Evolutionary conservation across 768 basidiomycete species (phyloP).

Genomic region (Rhizopogon roseolus): DNA sequence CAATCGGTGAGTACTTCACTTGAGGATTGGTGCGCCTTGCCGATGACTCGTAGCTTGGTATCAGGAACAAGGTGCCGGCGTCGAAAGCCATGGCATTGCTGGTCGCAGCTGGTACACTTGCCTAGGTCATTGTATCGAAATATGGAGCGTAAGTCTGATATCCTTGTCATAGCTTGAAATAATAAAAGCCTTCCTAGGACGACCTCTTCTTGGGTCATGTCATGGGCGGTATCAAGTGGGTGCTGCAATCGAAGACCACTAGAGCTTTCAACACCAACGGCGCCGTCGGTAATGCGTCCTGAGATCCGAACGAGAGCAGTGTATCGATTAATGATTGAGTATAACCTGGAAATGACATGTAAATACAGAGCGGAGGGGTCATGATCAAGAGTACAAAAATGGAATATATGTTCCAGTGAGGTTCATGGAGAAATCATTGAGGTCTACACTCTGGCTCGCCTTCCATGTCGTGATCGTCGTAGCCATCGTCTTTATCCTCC

Average conservation of each 20-base stretch:
- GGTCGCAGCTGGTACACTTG: slow-evolving; percentile 85
- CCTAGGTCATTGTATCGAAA: slow-evolving; percentile 74
- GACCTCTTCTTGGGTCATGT: slow-evolving; percentile 68
- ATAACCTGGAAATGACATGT: slow-evolving; percentile 17
- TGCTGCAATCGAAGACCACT: slow-evolving; percentile 65
- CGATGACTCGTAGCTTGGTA: slow-evolving; percentile 61
- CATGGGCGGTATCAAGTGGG: slow-evolving; percentile 72
- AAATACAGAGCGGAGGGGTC: slow-evolving; percentile 16
- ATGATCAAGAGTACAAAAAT: slow-evolving; percentile 11
- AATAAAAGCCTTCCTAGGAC: slow-evolving; percentile 38
- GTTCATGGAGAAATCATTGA: slow-evolving; percentile 34
- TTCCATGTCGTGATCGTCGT: slow-evolving; percentile 33
- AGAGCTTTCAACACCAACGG: slow-evolving; percentile 57
- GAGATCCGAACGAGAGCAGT: slow-evolving; percentile 2
- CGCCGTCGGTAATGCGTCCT: slow-evolving; percentile 46
- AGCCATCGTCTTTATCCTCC: slow-evolving; percentile 66
- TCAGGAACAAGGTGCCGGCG: slow-evolving; percentile 70
- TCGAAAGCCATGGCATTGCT: slow-evolving; percentile 39
- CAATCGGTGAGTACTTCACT: slow-evolving; percentile 47
- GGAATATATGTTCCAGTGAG: slow-evolving; percentile 7
- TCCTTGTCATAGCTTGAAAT: background rate
- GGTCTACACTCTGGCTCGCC: slow-evolving; percentile 57
- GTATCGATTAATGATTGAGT: slow-evolving; percentile 19
- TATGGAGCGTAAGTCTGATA: slow-evolving; percentile 55
- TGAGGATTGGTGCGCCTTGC: background rate